Evolutionary conservation across 352 stramenopile genomes (phyloP).

Genomic region (Phytophthora sansomeana): DNA sequence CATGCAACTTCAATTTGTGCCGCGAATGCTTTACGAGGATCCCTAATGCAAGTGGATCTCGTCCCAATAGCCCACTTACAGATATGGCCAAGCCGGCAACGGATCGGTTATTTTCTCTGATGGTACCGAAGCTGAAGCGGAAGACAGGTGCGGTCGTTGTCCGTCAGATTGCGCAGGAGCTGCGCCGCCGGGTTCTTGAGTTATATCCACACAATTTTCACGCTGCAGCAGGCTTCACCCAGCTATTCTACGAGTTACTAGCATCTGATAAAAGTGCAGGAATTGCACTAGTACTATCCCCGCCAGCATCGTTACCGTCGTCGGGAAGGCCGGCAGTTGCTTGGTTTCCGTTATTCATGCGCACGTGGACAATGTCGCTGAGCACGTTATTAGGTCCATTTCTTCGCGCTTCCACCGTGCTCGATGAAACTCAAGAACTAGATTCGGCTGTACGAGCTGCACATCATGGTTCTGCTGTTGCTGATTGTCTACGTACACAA

Average conservation of each 20-base stretch:
- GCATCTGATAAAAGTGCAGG: constrained; percentile 37
- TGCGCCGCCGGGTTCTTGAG: constrained; percentile 60
- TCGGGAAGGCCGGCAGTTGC: constrained; percentile 30
- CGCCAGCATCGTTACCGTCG: constrained; percentile 18
- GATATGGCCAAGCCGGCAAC: constrained; percentile 24
- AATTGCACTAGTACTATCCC: constrained; percentile 47
- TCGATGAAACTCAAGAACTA: constrained; percentile 62
- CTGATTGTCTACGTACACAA: constrained; percentile 50
- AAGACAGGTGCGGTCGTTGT: constrained; percentile 30
- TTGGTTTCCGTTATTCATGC: constrained; percentile 55
- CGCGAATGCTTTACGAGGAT: constrained; percentile 73
- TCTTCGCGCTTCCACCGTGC: constrained; percentile 73
- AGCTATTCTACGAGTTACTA: constrained; percentile 61
- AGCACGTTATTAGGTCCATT: constrained; percentile 73
- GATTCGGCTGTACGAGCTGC: constrained; percentile 41
- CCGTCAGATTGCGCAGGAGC: constrained; percentile 51
- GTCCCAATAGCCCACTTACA: constrained; percentile 2
- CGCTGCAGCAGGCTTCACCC: constrained; percentile 44
- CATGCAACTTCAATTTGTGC: constrained; percentile 66
- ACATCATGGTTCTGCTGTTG: constrained; percentile 26
- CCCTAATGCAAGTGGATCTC: constrained; percentile 46
- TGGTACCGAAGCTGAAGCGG: constrained; percentile 36
- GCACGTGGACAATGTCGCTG: constrained; percentile 56
- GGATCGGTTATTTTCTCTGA: constrained; percentile 50
- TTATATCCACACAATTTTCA: constrained; percentile 59